phyloP scores from a whole-genome alignment of 768 basidiomycete genomes.

The Hirschioporus abietinus region DNA sequence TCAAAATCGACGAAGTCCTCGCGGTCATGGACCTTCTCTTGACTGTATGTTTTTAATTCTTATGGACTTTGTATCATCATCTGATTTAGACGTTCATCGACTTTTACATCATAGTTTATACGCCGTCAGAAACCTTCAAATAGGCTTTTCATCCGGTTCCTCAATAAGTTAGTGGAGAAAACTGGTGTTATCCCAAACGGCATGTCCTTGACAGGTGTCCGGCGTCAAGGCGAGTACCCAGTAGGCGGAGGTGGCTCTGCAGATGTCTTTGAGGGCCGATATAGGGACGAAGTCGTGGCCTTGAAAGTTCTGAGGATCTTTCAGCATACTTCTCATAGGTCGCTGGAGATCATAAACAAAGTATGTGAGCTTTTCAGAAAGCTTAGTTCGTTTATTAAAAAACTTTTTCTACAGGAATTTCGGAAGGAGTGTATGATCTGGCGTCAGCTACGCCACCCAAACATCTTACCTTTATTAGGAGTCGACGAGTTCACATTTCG shows the following conservation, averaged over 20 bases:
- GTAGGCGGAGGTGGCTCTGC: neutral
- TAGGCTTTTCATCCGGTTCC: neutral
- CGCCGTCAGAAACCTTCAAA: neutral
- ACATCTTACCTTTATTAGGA: constrained; percentile 20
- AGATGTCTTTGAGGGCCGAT: neutral
- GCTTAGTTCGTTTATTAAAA: too few species aligned
- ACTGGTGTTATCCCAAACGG: neutral
- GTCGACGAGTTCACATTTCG: constrained; percentile 18
- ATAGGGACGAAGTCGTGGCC: neutral
- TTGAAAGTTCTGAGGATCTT: neutral
- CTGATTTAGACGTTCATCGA: too few species aligned
- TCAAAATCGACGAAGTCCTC: neutral
- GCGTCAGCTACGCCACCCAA: constrained; percentile 16
- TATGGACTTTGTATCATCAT: neutral
- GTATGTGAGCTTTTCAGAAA: too few species aligned
- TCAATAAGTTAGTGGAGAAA: neutral
- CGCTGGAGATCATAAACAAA: neutral
- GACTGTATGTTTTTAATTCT: neutral
- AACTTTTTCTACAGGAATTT: constrained; percentile 17
- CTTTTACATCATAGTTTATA: neutral
- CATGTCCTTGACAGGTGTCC: neutral
- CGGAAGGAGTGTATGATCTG: constrained; percentile 21
- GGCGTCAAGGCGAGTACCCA: neutral
- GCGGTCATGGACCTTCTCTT: neutral
- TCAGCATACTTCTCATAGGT: neutral